Conservation (phyloP, 2,329 filamentous ascomycete genomes). For the Verruconis gallopava region DNA sequence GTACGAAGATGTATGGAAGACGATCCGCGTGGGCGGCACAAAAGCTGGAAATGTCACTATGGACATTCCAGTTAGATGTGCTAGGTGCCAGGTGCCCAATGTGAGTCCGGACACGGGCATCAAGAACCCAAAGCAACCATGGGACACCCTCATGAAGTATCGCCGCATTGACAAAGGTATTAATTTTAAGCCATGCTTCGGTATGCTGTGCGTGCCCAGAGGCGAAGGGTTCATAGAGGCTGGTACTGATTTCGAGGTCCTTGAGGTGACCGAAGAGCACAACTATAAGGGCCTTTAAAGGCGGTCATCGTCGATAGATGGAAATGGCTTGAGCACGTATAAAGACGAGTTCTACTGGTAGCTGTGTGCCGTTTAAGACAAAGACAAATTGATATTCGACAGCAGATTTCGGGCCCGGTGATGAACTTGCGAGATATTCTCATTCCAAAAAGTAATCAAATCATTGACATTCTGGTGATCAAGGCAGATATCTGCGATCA, state of each 20-base stretch:
- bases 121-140: constrained; percentile 46
- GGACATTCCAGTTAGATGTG: constrained; percentile 47
- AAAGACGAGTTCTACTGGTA: no score
- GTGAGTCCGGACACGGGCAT: constrained; percentile 50
- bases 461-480: no score
- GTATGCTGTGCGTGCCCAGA: constrained; percentile 50
- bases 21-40: constrained; percentile 21
- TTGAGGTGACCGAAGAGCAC: constrained; percentile 44
- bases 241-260: constrained; percentile 46
- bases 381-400: no score
- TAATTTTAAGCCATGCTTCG: constrained; percentile 53
- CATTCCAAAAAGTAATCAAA: no score
- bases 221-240: constrained; percentile 42
- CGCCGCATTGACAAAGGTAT: constrained; percentile 46
- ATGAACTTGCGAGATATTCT: no score
- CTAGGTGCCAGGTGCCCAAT: constrained; percentile 49
- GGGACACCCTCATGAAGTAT: constrained; percentile 49
- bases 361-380: no score
- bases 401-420: no score
- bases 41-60: constrained; percentile 27
- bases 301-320: no score
- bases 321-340: no score
- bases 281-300: constrained; percentile 3
- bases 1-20: constrained; percentile 53
- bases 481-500: no score